Percentiles rank a stretch among this genome's conserved stretches.
These are phyloP conservation scores for Entomortierella chlamydospora DNA, from an alignment of 192 early-diverging fungal genomes.

Conservation along the genomic window DNA sequence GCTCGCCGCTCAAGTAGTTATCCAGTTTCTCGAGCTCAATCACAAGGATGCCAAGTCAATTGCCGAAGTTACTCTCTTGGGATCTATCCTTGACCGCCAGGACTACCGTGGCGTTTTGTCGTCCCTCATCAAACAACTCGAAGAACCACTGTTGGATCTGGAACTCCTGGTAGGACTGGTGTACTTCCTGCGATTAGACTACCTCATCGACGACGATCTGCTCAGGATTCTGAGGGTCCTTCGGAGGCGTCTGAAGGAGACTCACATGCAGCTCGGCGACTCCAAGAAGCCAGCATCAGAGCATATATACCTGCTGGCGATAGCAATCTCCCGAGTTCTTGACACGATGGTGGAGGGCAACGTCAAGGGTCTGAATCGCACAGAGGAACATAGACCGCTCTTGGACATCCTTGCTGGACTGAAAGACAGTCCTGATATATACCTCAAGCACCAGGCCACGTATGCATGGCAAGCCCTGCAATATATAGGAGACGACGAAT, in stretches of 20 bases:
- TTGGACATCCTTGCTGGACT: background rate
- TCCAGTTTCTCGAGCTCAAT: background rate
- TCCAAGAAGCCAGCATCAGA: background rate
- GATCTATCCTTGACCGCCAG: background rate
- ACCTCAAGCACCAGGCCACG: background rate
- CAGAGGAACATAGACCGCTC: background rate
- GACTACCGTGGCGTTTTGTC: background rate
- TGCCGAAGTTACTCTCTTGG: background rate
- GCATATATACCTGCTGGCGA: background rate
- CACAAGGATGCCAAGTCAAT: background rate
- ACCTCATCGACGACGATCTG: background rate
- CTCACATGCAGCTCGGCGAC: no score
- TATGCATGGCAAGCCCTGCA: slow-evolving; percentile 3
- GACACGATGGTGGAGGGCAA: background rate
- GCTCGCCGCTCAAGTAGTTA: background rate
- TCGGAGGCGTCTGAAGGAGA: background rate
- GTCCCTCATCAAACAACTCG: background rate
- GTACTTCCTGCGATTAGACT: background rate
- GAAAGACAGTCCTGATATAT: background rate
- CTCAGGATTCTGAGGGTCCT: background rate
- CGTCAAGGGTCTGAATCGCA: slow-evolving; percentile 6
- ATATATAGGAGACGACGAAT: background rate
- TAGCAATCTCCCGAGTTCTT: background rate
- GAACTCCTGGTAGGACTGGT: background rate
- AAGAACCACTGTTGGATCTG: background rate